Base-by-base conservation (phyloP, 768 basidiomycete species). In the Rhizopogon sp. region DNA sequence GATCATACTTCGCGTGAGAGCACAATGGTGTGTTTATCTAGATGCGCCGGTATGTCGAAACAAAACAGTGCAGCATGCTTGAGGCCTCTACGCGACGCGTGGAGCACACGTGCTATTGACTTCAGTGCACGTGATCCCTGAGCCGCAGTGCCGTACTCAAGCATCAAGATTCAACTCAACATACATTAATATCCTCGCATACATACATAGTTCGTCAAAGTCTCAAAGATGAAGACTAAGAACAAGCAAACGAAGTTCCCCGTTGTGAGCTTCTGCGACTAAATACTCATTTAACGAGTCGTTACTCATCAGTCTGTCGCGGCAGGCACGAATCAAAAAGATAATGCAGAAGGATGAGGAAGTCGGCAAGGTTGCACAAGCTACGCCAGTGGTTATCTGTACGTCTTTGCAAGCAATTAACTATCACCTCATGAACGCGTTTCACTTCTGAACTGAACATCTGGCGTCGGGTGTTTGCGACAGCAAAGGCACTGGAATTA, bases 271-370 rank as follows among this genome's bases (percentile, higher is more conserved):
- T 52, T 56, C 44, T 8, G 14, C 46, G 20, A 46, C 31, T 29
- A 17, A 45, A 25, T 43, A 29, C 20, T 29, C 31, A 14, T 22
- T 20, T 20, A 43, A 22, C 29, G 28, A 42, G 20, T 35, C 16
- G 29, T 31, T 16, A 29, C 61, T 65, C 43, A 66, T 41, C 28
- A 35, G 10, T 25, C 9, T 44, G 5, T 16, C 35, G 25, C 33
- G 44, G 22, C 35, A 96, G 94, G 95, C 96, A 3, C 87, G 96
- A 43, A 98, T 98, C 76, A 98, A 98, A 80, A 91, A 93, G 76
- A 97, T 98, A 54, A 98, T 98, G 92, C 96, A 98, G 76, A 93
- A 94, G 68, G 96, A 98, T 66, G 96, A 98, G 67, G 96, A 98
- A 67, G 96, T 98, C 17, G 96, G 96, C 55, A 98, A 98, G 70